Percentiles rank a stretch among this genome's conserved stretches.
Conservation (phyloP, 177 flowering plant species). For the Telopea speciosissima region DNA sequence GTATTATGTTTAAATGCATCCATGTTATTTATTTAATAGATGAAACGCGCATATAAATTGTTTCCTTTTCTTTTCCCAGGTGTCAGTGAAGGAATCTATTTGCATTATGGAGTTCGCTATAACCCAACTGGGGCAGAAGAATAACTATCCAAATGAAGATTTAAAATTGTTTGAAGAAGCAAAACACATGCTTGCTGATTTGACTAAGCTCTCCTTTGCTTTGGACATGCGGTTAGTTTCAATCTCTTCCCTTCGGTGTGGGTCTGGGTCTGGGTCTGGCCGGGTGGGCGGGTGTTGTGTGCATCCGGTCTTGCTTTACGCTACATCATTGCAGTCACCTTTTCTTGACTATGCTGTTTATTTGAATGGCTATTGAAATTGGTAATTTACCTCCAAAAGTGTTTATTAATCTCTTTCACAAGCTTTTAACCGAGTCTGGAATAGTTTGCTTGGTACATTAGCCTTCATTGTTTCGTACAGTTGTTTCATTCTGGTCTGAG, state of each 20-base stretch:
- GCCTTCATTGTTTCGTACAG: not conserved
- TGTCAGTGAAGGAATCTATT: slow-evolving; percentile 13
- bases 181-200: slow-evolving; percentile 17
- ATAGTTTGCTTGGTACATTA: not conserved
- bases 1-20: slow-evolving; percentile 1
- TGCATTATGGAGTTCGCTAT: slow-evolving; percentile 14
- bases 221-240: slow-evolving; percentile 15
- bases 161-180: slow-evolving; percentile 1
- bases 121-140: not conserved
- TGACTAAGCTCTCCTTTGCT: slow-evolving; percentile 20
- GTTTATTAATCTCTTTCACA: not conserved
- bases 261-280: not conserved
- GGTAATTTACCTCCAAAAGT: not conserved
- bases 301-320: too few species aligned
- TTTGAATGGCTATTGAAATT: too few species aligned
- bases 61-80: slow-evolving; percentile 7
- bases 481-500: not conserved
- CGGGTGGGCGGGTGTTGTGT: too few species aligned
- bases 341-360: too few species aligned
- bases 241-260: not conserved
- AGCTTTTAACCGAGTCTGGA: not conserved
- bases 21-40: not conserved
- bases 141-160: not conserved
- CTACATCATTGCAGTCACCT: too few species aligned
- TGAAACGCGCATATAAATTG: not conserved